Percentiles rank a stretch among this genome's conserved stretches.
Conservation (phyloP, 1,284 basidiomycete genomes). For the Mycena citricolor region DNA sequence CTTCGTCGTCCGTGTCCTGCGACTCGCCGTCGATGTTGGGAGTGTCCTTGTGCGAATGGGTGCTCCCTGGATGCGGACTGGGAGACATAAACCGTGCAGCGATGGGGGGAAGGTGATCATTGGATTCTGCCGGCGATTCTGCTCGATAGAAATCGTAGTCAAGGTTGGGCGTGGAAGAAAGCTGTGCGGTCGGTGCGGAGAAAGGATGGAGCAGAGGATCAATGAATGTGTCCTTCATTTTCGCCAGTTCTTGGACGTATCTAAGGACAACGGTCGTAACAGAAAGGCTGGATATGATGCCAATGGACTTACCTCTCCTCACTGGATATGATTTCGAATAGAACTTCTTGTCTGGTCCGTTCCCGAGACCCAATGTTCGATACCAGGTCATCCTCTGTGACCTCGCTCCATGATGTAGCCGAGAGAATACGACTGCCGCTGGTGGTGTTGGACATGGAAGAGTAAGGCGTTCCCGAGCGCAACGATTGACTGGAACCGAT, state of each 20-base stretch:
- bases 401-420: conserved; percentile 92
- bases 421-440: conserved; percentile 73
- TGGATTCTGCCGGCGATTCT: conserved; percentile 65
- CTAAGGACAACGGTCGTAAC: conserved; percentile 43
- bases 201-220: conserved; percentile 86
- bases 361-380: conserved; percentile 91
- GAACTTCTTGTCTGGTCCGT: conserved; percentile 92
- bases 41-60: conserved; percentile 42
- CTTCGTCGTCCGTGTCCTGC: conserved; percentile 69
- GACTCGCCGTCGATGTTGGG: conserved; percentile 74
- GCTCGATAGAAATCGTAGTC: conserved; percentile 68
- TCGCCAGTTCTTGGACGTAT: conserved; percentile 88
- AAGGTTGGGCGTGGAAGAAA: conserved; percentile 52
- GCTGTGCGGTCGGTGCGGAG: conserved; percentile 48
- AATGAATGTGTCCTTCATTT: conserved; percentile 92
- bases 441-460: conserved; percentile 64
- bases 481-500: conserved; percentile 61
- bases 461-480: conserved; percentile 77
- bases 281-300: neutral
- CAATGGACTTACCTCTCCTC: conserved; percentile 82
- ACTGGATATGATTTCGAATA: conserved; percentile 97
- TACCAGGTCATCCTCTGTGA: conserved; percentile 93
- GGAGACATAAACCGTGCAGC: conserved; percentile 89
- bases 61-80: conserved; percentile 43
- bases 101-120: conserved; percentile 81